Evolutionary conservation across 805 yeast genomes (phyloP).

Genomic region (Millerago galiae): DNA sequence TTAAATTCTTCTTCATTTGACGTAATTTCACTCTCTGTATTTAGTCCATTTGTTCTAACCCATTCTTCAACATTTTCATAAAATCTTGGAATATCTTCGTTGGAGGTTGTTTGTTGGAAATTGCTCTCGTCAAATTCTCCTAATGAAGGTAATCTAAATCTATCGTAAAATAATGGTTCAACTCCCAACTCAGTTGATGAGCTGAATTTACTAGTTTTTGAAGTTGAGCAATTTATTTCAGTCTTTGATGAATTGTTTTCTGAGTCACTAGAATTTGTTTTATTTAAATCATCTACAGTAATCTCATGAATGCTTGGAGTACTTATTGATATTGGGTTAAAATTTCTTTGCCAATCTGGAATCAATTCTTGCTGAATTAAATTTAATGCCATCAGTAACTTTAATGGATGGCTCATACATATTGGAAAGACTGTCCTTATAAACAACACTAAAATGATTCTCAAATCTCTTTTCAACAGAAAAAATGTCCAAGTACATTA

Average conservation of each 20-base stretch:
- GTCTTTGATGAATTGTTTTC: too few relatives aligned
- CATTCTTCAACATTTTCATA: neutral
- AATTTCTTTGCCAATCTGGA: neutral
- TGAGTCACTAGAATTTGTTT: neutral
- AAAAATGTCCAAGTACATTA: too few relatives aligned
- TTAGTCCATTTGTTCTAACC: neutral
- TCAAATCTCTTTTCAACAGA: neutral
- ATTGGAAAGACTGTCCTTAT: too few relatives aligned
- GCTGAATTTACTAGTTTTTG: neutral
- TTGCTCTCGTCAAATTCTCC: neutral
- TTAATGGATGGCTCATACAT: too few relatives aligned
- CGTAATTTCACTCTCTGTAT: too few relatives aligned
- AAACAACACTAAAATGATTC: too few relatives aligned
- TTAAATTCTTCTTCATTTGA: too few relatives aligned
- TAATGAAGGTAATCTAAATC: neutral
- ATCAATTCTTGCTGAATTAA: constrained; percentile 1
- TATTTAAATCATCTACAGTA: too few relatives aligned
- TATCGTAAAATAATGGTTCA: neutral
- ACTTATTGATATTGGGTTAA: too few relatives aligned
- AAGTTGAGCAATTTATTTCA: neutral
- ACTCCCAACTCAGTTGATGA: neutral
- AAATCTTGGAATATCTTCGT: neutral
- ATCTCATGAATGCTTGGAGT: too few relatives aligned
- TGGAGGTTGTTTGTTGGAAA: neutral
- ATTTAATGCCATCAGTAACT: too few relatives aligned